Conservation (phyloP, 345 rosid species). For the Heritiera littoralis region DNA sequence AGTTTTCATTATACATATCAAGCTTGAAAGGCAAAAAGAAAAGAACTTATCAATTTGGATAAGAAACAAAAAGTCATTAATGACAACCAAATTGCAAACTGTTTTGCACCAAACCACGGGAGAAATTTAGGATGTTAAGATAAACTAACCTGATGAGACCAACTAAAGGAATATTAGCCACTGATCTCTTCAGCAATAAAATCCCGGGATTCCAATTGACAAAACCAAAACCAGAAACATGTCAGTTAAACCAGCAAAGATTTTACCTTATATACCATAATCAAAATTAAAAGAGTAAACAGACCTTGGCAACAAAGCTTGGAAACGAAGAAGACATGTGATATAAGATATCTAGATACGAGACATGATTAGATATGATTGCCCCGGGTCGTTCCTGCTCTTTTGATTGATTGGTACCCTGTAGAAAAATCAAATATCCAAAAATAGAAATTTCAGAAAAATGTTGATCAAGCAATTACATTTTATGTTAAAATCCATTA, state of each 20-base stretch:
- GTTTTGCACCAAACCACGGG: conserved; percentile 6
- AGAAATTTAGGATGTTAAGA: neutral
- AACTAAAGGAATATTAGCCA: conserved; percentile 90
- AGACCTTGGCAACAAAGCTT: conserved; percentile 98
- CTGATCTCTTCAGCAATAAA: conserved; percentile 85
- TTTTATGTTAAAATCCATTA: neutral
- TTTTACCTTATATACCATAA: neutral
- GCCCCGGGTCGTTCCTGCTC: conserved; percentile 77
- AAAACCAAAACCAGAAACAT: conserved; percentile 22
- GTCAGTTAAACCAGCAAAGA: conserved; percentile 30
- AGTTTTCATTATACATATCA: neutral
- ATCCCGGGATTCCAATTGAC: conserved; percentile 25
- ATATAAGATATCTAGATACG: conserved; percentile 88
- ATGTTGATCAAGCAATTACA: neutral
- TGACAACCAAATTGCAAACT: neutral
- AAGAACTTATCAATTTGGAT: neutral
- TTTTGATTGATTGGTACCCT: conserved; percentile 37
- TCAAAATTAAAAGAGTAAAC: conserved; percentile 28
- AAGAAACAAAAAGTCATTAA: neutral
- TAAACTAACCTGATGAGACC: conserved; percentile 88
- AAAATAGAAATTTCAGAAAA: conserved; percentile 10
- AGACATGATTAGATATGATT: conserved; percentile 84
- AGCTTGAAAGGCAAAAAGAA: neutral
- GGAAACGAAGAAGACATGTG: conserved; percentile 95
- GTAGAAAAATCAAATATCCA: neutral